These are phyloP conservation scores for Boletales sp. DNA, from an alignment of 768 basidiomycete species.

Conservation along the genomic window DNA sequence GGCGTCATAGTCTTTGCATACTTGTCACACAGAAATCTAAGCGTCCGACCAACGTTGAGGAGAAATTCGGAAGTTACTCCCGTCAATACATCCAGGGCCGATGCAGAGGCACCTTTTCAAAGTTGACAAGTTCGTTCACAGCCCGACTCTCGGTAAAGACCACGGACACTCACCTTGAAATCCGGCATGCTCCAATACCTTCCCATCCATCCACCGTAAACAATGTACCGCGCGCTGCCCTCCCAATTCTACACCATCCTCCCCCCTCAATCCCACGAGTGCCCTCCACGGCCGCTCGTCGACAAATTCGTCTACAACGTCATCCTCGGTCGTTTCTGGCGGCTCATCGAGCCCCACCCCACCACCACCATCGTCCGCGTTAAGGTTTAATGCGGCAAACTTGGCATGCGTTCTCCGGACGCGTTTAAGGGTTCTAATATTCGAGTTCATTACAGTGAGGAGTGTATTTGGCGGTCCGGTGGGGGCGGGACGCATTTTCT, in stretches of 20 bases:
- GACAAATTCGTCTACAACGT: constrained; percentile 30
- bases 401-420: constrained; percentile 71
- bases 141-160: background rate
- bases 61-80: constrained; percentile 80
- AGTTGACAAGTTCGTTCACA: constrained; percentile 4
- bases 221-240: constrained; percentile 59
- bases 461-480: constrained; percentile 42
- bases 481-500: constrained; percentile 14
- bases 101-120: constrained; percentile 62
- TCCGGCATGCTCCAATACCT: constrained; percentile 84
- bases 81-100: constrained; percentile 72
- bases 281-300: constrained; percentile 61
- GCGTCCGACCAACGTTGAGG: constrained; percentile 80
- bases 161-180: constrained; percentile 71
- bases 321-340: constrained; percentile 33
- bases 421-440: constrained; percentile 70
- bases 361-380: constrained; percentile 30
- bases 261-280: constrained; percentile 18
- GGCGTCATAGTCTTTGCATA: constrained; percentile 76
- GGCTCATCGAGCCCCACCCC: constrained; percentile 33
- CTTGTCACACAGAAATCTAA: constrained; percentile 79
- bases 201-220: constrained; percentile 66
- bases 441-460: constrained; percentile 68
- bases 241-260: constrained; percentile 50
- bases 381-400: constrained; percentile 53